Conservation (phyloP, 768 basidiomycete genomes). For the Mycena maculata region DNA sequence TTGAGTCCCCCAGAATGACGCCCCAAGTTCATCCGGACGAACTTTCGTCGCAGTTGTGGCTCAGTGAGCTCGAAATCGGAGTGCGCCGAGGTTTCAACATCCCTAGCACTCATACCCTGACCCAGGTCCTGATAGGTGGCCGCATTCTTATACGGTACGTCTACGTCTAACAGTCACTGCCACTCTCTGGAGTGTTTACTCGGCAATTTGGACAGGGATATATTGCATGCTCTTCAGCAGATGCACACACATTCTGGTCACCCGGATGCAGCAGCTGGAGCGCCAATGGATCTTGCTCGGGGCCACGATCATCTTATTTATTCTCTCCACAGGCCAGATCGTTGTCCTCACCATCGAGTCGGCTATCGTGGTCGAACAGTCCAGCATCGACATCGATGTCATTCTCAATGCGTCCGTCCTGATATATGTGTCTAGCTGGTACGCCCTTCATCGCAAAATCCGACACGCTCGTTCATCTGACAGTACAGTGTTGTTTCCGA, state of each 20-base stretch:
- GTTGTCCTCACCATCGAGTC: conserved; percentile 18
- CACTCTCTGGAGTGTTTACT: neutral
- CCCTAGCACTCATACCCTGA: neutral
- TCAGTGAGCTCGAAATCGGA: conserved; percentile 11
- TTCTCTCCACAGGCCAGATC: conserved; percentile 16
- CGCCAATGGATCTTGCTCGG: conserved; percentile 18
- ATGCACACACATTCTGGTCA: conserved; percentile 12
- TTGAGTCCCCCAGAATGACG: neutral
- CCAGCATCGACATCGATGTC: neutral
- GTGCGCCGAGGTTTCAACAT: neutral
- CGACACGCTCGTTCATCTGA: no score
- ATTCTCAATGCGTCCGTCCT: conserved; percentile 9
- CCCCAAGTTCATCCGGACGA: neutral
- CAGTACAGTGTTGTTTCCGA: conserved; percentile 18
- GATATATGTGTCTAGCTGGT: conserved; percentile 25
- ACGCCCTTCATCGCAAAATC: neutral
- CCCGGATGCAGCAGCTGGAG: conserved; percentile 14
- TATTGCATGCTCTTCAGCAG: conserved; percentile 18
- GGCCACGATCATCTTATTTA: conserved; percentile 13
- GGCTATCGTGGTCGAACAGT: conserved; percentile 8
- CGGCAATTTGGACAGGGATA: neutral
- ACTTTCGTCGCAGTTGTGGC: conserved; percentile 1
- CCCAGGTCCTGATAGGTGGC: neutral
- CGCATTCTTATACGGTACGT: conserved; percentile 15
- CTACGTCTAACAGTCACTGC: neutral